Evolutionary conservation across 2,329 filamentous ascomycete genomes (phyloP), one percentile per base, ranked within the genome.

Genomic region (Amylocarpus encephaloides): DNA sequence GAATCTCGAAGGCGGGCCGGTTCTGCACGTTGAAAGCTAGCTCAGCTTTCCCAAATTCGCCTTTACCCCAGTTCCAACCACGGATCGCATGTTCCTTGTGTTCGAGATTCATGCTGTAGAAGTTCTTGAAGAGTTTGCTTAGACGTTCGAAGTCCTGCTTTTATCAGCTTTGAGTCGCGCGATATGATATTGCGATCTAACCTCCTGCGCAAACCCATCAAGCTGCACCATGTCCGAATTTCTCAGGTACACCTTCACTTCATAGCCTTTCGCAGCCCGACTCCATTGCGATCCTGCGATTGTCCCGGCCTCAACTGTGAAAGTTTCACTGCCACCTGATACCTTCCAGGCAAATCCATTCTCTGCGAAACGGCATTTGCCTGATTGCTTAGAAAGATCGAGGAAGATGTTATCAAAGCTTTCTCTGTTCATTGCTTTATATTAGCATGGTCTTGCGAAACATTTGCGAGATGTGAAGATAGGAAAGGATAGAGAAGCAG

Each of bases 1-100:
- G 91, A 5, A 98, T 84, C 70, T 97, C 93, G 68, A 98, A 98
- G 5, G 92, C 88, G 2, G 93, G 93, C 62, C 90, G 83, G 70
- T 96, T 98, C 67, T 95, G 90, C 34, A 98, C 93, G 68, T 91
- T 97, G 76, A 98, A 98, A 29, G 88, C 81, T 49, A 98, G 80
- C 73, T 98, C 93, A 48, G 90, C 86, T 71, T 97, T 95, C 54
- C 86, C 85, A 67, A 98, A 95, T 64, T 98, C 93, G 57, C 89
- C 88, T 72, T 97, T 98, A 64, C 93, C 93, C 94, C 93, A 98
- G 69, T 98, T 98, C 93, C 93, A 98, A 50, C 93, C 93, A 61
- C 93, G 83, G 52, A 98, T 75, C 19, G 93, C 90, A 69, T 97
- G 93, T 70, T 98, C 93, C 69, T 88, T 89, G 68, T 82, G 88